A percentile compares a stretch with the other conserved stretches of the same genome.
These are phyloP conservation scores for Flaveria floridana DNA, from an alignment of 140 eudicot genomes.

Conservation along the genomic window DNA sequence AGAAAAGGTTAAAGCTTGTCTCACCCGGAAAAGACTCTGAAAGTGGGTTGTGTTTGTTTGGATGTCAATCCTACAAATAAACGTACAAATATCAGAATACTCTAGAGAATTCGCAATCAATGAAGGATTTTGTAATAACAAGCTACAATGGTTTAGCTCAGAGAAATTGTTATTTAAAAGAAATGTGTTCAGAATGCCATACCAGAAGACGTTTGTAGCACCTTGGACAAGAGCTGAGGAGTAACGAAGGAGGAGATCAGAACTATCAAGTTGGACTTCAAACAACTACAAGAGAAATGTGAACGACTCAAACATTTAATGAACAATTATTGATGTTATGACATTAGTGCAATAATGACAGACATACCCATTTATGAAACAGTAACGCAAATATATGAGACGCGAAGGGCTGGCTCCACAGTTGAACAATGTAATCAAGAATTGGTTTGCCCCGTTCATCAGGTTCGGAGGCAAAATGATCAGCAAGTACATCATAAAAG, in stretches of 20 bases:
- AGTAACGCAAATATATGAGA: constrained; percentile 72
- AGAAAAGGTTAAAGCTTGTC: constrained; percentile 21
- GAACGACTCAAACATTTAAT: constrained; percentile 3
- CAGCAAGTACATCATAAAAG: constrained; percentile 79
- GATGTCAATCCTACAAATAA: constrained; percentile 72
- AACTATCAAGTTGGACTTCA: constrained; percentile 77
- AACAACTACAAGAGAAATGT: constrained; percentile 60
- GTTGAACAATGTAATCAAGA: constrained; percentile 74
- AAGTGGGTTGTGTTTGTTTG: constrained; percentile 84
- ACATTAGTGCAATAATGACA: not conserved
- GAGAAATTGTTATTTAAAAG: not conserved
- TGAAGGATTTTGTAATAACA: not conserved
- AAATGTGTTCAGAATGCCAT: constrained; percentile 27
- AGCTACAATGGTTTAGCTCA: not conserved
- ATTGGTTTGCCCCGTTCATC: constrained; percentile 59
- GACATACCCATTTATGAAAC: constrained; percentile 93
- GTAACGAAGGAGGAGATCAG: constrained; percentile 83
- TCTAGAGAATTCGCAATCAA: not conserved
- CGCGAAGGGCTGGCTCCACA: constrained; percentile 95
- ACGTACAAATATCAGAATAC: constrained; percentile 1
- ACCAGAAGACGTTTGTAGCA: constrained; percentile 94
- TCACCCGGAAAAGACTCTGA: constrained; percentile 69
- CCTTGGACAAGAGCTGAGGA: constrained; percentile 98
- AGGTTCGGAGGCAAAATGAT: constrained; percentile 71
- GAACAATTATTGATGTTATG: constrained; percentile 1